Evolutionary conservation across 1,284 basidiomycete species (phyloP).

Genomic region (Puccinia triticina): DNA sequence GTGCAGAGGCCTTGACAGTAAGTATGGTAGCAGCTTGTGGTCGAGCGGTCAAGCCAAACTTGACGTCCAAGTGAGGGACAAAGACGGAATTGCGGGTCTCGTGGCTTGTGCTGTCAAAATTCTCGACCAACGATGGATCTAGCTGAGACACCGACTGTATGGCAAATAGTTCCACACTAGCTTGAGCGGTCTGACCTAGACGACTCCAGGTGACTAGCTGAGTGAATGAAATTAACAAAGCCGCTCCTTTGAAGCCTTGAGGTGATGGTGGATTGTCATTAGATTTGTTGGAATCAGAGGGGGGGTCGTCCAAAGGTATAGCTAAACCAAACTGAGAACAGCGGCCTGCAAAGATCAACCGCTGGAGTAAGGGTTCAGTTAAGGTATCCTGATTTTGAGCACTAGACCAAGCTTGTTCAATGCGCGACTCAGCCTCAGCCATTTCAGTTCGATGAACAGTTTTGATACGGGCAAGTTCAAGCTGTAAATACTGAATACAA

Average conservation of each 20-base stretch:
- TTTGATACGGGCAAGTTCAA: conserved; percentile 33
- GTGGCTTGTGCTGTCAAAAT: conserved; percentile 38
- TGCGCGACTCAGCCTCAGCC: conserved; percentile 34
- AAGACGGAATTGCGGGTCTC: conserved; percentile 30
- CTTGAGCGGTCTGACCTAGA: conserved; percentile 39
- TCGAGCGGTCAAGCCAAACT: conserved; percentile 39
- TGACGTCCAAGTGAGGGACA: conserved; percentile 39
- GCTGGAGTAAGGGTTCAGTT: conserved; percentile 27
- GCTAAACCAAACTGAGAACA: conserved; percentile 41
- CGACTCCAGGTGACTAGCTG: conserved; percentile 36
- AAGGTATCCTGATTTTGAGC: conserved; percentile 18
- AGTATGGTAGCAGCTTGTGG: conserved; percentile 26
- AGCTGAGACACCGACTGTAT: conserved; percentile 28
- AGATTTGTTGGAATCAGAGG: background rate
- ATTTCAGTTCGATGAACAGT: conserved; percentile 36
- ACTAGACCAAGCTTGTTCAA: conserved; percentile 30
- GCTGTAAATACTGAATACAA: conserved; percentile 41
- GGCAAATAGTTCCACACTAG: conserved; percentile 39
- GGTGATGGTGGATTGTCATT: background rate
- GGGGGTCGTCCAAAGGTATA: conserved; percentile 33
- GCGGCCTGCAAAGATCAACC: conserved; percentile 29
- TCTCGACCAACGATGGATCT: conserved; percentile 19
- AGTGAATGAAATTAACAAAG: conserved; percentile 37
- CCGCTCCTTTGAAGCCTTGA: conserved; percentile 22
- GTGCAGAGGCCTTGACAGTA: conserved; percentile 40